A percentile compares a stretch with the other conserved stretches of the same genome.
These are phyloP conservation scores for Selaginella moellendorffii DNA, from an alignment of 75 land plant genomes.

Conservation along the genomic window DNA sequence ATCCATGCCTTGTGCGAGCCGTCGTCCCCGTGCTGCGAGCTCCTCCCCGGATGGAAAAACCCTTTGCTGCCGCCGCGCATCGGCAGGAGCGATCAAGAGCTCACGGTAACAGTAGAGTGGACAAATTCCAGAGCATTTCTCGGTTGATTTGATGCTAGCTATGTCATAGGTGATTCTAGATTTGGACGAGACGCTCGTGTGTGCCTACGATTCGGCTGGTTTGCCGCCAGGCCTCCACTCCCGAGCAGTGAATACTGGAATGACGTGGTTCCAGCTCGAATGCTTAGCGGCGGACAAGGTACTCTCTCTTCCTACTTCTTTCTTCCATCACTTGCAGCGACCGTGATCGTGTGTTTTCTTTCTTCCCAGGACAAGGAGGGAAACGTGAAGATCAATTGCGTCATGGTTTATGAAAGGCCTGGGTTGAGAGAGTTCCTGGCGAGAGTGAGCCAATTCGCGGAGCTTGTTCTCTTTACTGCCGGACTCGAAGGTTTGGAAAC, in stretches of 20 bases:
- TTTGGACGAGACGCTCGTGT: constrained; percentile 92
- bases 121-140: too few species aligned
- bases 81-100: background rate
- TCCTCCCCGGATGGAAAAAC: too few species aligned
- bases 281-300: constrained; percentile 69
- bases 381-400: constrained; percentile 50
- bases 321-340: background rate
- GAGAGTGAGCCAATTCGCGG: constrained; percentile 55
- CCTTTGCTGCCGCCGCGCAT: background rate
- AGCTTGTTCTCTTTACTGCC: constrained; percentile 75
- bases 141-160: background rate
- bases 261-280: constrained; percentile 64
- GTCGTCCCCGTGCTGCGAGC: background rate
- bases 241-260: constrained; percentile 50
- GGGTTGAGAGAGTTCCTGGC: constrained; percentile 49
- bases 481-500: constrained; percentile 62
- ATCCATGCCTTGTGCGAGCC: background rate
- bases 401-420: constrained; percentile 88
- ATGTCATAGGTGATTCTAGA: constrained; percentile 96
- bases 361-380: constrained; percentile 51
- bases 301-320: background rate
- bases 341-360: background rate
- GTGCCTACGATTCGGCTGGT: constrained; percentile 73
- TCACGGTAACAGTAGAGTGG: too few species aligned
- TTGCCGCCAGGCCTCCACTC: constrained; percentile 37